Evolutionary conservation across 129 eudicot genomes (phyloP), one percentile per base, ranked within the genome.

Genomic region (Escallonia herrerae): DNA sequence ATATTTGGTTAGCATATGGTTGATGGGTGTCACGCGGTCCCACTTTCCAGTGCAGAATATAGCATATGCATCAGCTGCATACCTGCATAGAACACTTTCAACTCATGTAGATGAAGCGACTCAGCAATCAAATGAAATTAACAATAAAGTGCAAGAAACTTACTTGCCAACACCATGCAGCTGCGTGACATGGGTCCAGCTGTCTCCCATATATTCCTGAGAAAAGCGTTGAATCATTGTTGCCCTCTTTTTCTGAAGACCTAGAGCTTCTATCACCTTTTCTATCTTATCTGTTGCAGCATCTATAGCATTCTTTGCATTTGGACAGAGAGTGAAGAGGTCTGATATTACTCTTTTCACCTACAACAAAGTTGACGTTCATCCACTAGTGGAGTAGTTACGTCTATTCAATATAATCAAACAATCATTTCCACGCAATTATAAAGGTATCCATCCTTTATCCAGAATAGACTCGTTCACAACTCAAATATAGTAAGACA

Each of bases 41-140:
- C 97, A 91, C 57, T 80, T 79, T 49, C 95, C 97, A 0, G 87
- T 91, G 61, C 89, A 86, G 71, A 91, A 91, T 62, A 87, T 84
- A 51, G 95, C 97, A 82, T 91, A 87, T 41, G 95, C 97, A 82
- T 91, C 97, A 4, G 96, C 97, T 63, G 96, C 97, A 52, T 91
- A 91, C 76, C 97, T 90, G 72, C 1, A 22, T 0, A 22, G 33
- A 22, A 22, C 33, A 22, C 33, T 22, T 53, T 11, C 15, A 53
- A 53, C 37, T 53, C 15, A 5, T 53, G n/a, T 6, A 57, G 14
- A 57, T 13, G 22, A 39, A 52, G 3, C 56, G 38, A 2, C 39
- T 54, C 9, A 12, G 7, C 33, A 55, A 44, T 5, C 40, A 9
- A 33, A 52, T 22, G 5, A 40, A 13, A 33, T 12, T 7, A 7